phyloP scores from a whole-genome alignment of 2,329 filamentous ascomycete species.

The Sporothrix curviconia region DNA sequence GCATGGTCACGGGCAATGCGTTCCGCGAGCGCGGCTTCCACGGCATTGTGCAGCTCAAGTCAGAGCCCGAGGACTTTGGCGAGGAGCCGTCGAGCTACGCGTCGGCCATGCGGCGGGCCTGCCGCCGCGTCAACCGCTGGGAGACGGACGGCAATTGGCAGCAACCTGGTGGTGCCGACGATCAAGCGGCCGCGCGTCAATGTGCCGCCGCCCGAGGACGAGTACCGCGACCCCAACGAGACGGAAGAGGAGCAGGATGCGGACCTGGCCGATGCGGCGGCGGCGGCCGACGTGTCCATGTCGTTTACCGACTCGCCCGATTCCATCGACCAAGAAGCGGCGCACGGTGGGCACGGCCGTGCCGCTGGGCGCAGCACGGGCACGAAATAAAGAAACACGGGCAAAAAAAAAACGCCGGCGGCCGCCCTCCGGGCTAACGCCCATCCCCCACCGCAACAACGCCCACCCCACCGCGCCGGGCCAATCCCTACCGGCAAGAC shows the following conservation, averaged over 20 bases:
- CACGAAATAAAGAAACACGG: too few relatives aligned
- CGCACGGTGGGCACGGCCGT: neutral
- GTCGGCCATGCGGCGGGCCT: constrained; percentile 56
- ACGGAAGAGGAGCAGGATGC: constrained; percentile 26
- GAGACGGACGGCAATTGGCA: constrained; percentile 26
- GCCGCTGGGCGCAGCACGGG: constrained; percentile 14
- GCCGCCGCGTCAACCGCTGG: constrained; percentile 66
- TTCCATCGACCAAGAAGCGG: constrained; percentile 13
- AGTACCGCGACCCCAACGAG: constrained; percentile 27
- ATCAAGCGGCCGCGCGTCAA: constrained; percentile 34
- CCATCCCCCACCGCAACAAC: too few relatives aligned
- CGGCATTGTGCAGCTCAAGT: constrained; percentile 56
- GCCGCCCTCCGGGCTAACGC: too few relatives aligned
- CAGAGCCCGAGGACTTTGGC: constrained; percentile 66
- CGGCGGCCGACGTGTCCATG: constrained; percentile 1
- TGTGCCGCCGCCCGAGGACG: constrained; percentile 23
- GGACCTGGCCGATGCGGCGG: constrained; percentile 15
- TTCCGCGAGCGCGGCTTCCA: constrained; percentile 54
- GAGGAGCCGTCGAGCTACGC: constrained; percentile 65
- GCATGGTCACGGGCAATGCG: constrained; percentile 21
- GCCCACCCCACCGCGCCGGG: too few relatives aligned
- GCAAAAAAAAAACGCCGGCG: too few relatives aligned
- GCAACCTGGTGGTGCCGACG: constrained; percentile 37
- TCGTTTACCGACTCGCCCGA: constrained; percentile 10
- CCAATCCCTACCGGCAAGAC: too few relatives aligned